Evolutionary conservation across 805 yeast species (phyloP), one percentile per base, ranked within the genome.

Genomic region (Geotrichum ghanense): DNA sequence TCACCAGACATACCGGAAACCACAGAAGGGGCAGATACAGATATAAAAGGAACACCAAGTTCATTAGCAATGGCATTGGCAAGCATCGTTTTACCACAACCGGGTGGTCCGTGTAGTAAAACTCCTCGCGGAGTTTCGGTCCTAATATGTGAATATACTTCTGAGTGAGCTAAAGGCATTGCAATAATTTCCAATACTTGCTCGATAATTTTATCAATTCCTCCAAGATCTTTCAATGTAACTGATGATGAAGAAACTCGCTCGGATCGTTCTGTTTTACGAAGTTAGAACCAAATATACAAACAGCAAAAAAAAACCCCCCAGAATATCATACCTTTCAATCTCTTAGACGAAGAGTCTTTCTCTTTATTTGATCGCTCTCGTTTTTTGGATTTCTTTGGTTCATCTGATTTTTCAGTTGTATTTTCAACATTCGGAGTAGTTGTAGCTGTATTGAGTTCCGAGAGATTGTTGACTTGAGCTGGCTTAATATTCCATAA

Each of bases 1-100:
- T 92, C 98, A 40, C 98, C 98, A n/a, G 95, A 86, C 97, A 92
- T 92, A 3, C 98, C 98, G 51, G 95, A 85, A 0, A 92, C 97
- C 6, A 92, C 86, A 2, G 95, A 82, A 1, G 98, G 98, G 0
- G 98, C 97, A 22, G 95, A 83, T 1, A 92, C 73, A 41, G 83
- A 81, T 16, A 92, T 78, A 59, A 92, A 92, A 0, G 97, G 96
- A 0, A 92, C 95, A 54, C 87, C 83, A 25, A 92, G 71, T 59
- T 90, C 95, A 23, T 95, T 95, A 1, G 98, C 98, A 20, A 92
- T 68, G 0, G 97, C 96, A 63, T 88, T 88, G 2, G 98, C 98
- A 46, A 92, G 80, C 40, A 95, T 82, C 0, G 98, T 92, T 58
- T 92, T 92, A 62, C 98, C 98, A 70, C 98, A 92, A 14, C 98